Base-by-base conservation (phyloP, 257 asterid genomes). In the Buddleja alternifolia region DNA sequence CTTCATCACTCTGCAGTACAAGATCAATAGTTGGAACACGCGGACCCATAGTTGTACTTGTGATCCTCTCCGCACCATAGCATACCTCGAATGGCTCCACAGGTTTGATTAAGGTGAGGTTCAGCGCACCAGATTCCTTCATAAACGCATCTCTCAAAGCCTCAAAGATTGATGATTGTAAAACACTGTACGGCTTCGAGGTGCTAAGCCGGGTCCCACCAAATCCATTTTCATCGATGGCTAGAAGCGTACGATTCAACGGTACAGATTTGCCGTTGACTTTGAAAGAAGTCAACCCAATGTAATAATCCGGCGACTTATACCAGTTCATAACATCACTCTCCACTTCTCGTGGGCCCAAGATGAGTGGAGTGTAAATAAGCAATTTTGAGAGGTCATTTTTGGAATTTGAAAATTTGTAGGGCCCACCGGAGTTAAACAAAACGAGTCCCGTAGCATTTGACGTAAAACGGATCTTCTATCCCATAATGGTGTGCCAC, bases 171-270 rank as follows among this genome's bases (percentile, higher is more conserved):
- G 77, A 69, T 1, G 75, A 63, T 1, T 78, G 60, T 4, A 77
- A 14, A 17, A 75, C 63, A 0, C 70, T 52, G 67, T 75, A 76
- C 2, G 78, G 75, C 16, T 42, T 71, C 1, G 80, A 55, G 8
- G 75, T 82, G 39, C 73, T 70, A 8, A 79, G 59, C 42, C 58
- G 76, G 29, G 79, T 64, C 32, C 82, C 82, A 0, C 82, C 84
- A 0, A 0, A 14, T n/a, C 82, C 87, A 21, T 10, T 14, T 0
- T 62, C 73, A n/a, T 63, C 67, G 5, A 82, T 67, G 17, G 57
- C 47, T 3, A 79, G 39, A 0, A 79, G 63, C 17, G 63, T 74
- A 10, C 57, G 63, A 11, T 79, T 79, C 42, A 82, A 16, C 7
- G n/a, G 29, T 0, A 79, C 76, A 4, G 46, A 24, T 63, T 40